Conservation (phyloP, 106 monocot genomes). For the Amphibolis antarctica region DNA sequence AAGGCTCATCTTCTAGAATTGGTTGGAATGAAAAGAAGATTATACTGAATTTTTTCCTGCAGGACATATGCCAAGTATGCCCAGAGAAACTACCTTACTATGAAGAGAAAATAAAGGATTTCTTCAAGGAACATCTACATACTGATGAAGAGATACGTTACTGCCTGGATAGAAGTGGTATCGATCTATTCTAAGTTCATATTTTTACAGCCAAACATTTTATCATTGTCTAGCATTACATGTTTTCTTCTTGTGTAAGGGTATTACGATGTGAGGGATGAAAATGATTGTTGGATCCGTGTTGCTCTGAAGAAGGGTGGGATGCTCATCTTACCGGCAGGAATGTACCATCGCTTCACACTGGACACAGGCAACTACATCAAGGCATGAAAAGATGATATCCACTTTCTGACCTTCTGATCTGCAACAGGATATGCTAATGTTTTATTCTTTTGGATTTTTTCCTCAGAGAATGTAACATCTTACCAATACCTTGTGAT, state of each 20-base stretch:
- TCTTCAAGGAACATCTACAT: slow-evolving; percentile 96
- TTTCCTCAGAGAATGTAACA: too few relatives aligned
- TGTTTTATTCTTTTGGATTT: too few relatives aligned
- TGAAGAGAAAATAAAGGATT: slow-evolving; percentile 74
- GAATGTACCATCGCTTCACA: slow-evolving; percentile 94
- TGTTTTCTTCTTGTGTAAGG: slow-evolving; percentile 35
- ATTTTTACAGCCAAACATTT: background rate
- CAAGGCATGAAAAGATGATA: slow-evolving; percentile 39
- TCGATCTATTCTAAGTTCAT: background rate
- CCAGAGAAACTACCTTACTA: slow-evolving; percentile 90
- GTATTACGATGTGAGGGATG: slow-evolving; percentile 92
- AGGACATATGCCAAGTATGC: slow-evolving; percentile 73
- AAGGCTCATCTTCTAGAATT: background rate
- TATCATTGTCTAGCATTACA: background rate
- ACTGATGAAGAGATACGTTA: slow-evolving; percentile 99
- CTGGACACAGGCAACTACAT: slow-evolving; percentile 78
- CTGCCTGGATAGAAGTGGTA: slow-evolving; percentile 90
- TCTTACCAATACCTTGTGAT: too few relatives aligned
- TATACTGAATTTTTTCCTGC: slow-evolving; percentile 11
- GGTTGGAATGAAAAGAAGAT: background rate
- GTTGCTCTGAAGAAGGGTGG: slow-evolving; percentile 80
- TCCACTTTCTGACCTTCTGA: too few relatives aligned
- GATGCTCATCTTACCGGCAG: slow-evolving; percentile 90
- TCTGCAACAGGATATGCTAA: too few relatives aligned
- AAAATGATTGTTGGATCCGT: slow-evolving; percentile 84